Evolutionary conservation across 352 stramenopile genomes (phyloP), one percentile per base, ranked within the genome.

Genomic region (Pythium biforme): DNA sequence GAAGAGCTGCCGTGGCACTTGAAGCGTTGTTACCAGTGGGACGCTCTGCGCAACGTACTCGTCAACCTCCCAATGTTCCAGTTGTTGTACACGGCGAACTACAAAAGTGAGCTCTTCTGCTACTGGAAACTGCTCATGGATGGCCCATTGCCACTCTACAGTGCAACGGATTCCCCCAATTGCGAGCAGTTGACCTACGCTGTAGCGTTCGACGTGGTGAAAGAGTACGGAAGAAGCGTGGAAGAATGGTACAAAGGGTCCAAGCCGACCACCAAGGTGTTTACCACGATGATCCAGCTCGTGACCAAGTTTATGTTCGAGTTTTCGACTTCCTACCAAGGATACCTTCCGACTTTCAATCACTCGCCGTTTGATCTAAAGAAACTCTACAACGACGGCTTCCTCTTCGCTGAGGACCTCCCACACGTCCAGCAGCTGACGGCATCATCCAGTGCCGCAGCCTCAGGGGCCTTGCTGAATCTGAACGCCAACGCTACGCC

Each of bases 1-100:
- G 85, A 94, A 62, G 94, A 98, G 67, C 64, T 98, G 0, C 93
- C 92, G 15, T 98, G 93, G 92, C 94, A 98, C 57, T 75, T 98
- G 19, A 89, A 93, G 52, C 88, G 92, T 15, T 97, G 90, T 52
- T 89, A 86, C 51, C 83, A 90, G 25, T 97, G 89, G 89, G 75
- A 87, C 43, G 69, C 84, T 1, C 76, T 98, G 47, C 91, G 91
- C 25, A 83, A 88, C 50, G 79, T 94, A 17, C 70, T 98, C 19
- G 86, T 96, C 12, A 91, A 97, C 58, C 57, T 98, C 14, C 75
- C 83, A 15, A 97, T 94, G 67, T 97, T 98, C 66, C 88, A 97
- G 70, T 75, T 97, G 34, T 79, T 97, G 59, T 97, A 94, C 72
- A 95, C 89, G 8, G 83, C 77, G 14, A 90, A 96, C 49, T 89